A percentile compares a stretch with the other conserved stretches of the same genome.
Conservation (phyloP, 2,329 filamentous ascomycete genomes). For the Aspergillus costaricaensis region DNA sequence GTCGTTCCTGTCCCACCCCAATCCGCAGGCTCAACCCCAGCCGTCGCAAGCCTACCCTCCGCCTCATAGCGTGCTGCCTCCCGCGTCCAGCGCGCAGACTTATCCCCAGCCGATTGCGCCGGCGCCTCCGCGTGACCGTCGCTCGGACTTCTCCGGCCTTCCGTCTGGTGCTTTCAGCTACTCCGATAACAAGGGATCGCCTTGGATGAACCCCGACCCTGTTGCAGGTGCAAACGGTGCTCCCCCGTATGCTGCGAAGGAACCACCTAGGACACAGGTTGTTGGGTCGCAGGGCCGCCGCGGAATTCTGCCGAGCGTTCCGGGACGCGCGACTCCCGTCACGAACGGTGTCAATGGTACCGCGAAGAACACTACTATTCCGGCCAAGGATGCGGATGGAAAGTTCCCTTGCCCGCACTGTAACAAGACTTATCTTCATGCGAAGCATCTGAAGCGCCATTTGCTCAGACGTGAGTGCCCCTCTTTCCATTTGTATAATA, state of each 20-base stretch:
- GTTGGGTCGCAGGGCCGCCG: slow-evolving; percentile 92
- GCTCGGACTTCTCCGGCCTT: slow-evolving; percentile 66
- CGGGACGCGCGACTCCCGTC: slow-evolving; percentile 77
- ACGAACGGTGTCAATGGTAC: slow-evolving; percentile 61
- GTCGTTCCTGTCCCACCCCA: slow-evolving; percentile 45
- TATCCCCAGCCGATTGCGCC: slow-evolving; percentile 77
- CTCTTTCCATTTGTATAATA: not conserved
- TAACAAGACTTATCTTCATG: slow-evolving; percentile 96
- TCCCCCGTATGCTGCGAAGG: slow-evolving; percentile 43
- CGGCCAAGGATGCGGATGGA: slow-evolving; percentile 92
- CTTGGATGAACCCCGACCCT: slow-evolving; percentile 48
- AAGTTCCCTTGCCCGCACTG: slow-evolving; percentile 98
- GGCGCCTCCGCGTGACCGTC: slow-evolving; percentile 58
- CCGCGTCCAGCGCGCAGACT: slow-evolving; percentile 65
- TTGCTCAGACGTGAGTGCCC: slow-evolving; percentile 83
- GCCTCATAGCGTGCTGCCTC: slow-evolving; percentile 61
- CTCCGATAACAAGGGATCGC: slow-evolving; percentile 56
- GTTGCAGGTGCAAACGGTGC: slow-evolving; percentile 43
- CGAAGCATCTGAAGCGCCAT: slow-evolving; percentile 97
- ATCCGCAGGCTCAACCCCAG: slow-evolving; percentile 41
- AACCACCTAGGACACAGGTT: slow-evolving; percentile 69
- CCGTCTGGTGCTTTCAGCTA: slow-evolving; percentile 66
- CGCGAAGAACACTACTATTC: slow-evolving; percentile 79
- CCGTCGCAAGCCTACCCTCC: slow-evolving; percentile 43
- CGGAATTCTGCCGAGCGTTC: slow-evolving; percentile 87